Percentiles rank a stretch among this genome's conserved stretches.
phyloP scores from a whole-genome alignment of 2,329 filamentous ascomycete genomes.

The Cucurbitaria berberidis region DNA sequence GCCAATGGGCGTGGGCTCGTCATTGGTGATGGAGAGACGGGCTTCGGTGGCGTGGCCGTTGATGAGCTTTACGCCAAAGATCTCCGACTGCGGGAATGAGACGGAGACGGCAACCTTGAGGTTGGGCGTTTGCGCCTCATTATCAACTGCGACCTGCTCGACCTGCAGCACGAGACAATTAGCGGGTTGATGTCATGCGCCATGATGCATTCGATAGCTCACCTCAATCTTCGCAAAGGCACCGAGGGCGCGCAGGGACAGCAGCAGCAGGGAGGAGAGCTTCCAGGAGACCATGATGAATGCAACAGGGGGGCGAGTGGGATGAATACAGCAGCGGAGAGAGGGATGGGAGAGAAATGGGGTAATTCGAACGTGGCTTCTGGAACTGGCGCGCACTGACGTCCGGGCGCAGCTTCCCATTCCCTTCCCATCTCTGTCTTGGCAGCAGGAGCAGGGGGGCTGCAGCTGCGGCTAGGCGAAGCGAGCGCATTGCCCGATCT shows the following conservation, averaged over 20 bases:
- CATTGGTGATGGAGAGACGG: constrained; percentile 81
- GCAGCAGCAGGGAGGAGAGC: constrained; percentile 72
- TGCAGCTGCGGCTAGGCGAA: constrained; percentile 18
- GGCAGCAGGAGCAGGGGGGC: constrained; percentile 7
- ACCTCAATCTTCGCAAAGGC: constrained; percentile 68
- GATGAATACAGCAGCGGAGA: constrained; percentile 18
- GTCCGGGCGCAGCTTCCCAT: constrained; percentile 27
- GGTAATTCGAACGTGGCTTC: constrained; percentile 44
- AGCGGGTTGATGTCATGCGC: constrained; percentile 46
- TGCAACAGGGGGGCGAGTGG: constrained; percentile 15
- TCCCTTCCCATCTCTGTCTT: no score
- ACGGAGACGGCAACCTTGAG: constrained; percentile 63
- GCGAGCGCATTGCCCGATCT: constrained; percentile 14
- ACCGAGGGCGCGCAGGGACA: constrained; percentile 72
- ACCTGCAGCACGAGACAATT: constrained; percentile 34
- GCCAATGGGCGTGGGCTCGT: constrained; percentile 76
- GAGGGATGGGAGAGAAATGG: constrained; percentile 13
- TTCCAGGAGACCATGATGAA: constrained; percentile 73
- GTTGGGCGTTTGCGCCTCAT: constrained; percentile 67
- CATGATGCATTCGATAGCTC: constrained; percentile 48
- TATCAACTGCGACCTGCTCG: constrained; percentile 57
- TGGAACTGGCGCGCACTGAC: constrained; percentile 25
- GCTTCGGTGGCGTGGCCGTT: constrained; percentile 88
- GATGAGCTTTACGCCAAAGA: constrained; percentile 94
- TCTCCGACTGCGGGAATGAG: constrained; percentile 71